Conservation (phyloP, 768 basidiomycete species). For the Boletus sensibilis region DNA sequence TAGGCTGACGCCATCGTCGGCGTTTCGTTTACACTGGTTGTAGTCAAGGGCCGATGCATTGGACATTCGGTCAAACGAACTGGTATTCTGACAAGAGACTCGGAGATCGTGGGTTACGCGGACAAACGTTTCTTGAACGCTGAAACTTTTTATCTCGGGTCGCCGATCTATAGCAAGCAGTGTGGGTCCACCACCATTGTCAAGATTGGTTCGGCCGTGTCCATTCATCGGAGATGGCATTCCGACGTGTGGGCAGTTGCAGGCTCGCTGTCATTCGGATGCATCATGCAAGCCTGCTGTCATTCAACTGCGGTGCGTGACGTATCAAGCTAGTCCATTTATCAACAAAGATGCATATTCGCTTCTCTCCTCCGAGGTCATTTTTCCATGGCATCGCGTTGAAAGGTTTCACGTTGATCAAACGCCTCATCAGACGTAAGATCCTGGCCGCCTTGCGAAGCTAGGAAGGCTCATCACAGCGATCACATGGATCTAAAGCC, state of each 20-base stretch:
- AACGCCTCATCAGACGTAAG: conserved; percentile 12
- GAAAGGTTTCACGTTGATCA: conserved; percentile 1
- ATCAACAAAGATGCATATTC: not conserved
- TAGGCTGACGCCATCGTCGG: too few relatives aligned
- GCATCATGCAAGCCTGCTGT: not conserved
- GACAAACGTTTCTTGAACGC: not conserved
- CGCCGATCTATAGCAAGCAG: not conserved
- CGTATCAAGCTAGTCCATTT: not conserved
- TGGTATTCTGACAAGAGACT: not conserved
- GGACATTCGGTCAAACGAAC: not conserved
- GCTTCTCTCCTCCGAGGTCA: conserved; percentile 1
- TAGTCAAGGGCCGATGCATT: not conserved
- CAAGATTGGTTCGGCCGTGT: not conserved
- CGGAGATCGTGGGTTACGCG: not conserved
- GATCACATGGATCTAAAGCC: not conserved
- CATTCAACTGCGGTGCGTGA: not conserved
- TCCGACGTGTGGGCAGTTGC: conserved; percentile 2
- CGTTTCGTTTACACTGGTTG: not conserved
- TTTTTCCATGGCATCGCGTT: not conserved
- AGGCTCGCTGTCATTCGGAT: not conserved
- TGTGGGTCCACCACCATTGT: not conserved
- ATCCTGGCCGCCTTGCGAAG: not conserved
- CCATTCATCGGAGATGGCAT: not conserved
- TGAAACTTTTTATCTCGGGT: not conserved
- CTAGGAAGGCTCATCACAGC: not conserved